Conservation (phyloP, 129 eudicot species). For the Flaveria brownii region DNA sequence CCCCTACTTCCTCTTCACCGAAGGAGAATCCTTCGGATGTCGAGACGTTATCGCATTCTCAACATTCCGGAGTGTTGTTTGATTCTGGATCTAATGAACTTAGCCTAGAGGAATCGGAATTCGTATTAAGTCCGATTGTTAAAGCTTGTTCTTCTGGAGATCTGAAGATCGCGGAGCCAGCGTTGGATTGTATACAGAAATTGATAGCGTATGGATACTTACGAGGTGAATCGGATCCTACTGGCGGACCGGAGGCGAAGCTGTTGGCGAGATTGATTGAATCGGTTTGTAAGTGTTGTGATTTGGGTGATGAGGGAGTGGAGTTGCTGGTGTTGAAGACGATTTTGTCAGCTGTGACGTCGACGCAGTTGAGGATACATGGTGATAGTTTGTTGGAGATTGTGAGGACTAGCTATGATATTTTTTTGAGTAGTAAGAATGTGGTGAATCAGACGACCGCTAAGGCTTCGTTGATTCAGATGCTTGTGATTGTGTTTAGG, state of each 20-base stretch:
- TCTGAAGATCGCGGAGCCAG: conserved; percentile 76
- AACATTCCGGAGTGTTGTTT: conserved; percentile 55
- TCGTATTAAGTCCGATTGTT: conserved; percentile 65
- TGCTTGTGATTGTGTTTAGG: conserved; percentile 95
- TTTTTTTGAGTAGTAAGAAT: conserved; percentile 74
- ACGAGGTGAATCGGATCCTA: conserved; percentile 77
- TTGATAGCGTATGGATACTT: conserved; percentile 71
- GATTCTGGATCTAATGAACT: conserved; percentile 52
- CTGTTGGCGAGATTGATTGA: conserved; percentile 63
- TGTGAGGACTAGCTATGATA: conserved; percentile 83
- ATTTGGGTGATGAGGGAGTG: conserved; percentile 62
- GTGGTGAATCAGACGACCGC: conserved; percentile 96
- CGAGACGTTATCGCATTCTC: conserved; percentile 42
- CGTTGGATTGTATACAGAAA: conserved; percentile 74
- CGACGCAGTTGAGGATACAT: conserved; percentile 65
- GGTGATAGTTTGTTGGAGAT: conserved; percentile 88
- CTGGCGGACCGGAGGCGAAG: conserved; percentile 55
- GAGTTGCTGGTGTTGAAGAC: conserved; percentile 78
- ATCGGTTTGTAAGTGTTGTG: conserved; percentile 74
- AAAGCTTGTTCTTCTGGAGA: conserved; percentile 59
- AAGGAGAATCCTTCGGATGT: conserved; percentile 44
- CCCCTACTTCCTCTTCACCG: conserved; percentile 41
- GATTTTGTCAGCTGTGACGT: conserved; percentile 80
- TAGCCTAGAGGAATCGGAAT: conserved; percentile 63
- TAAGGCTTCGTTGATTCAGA: conserved; percentile 87